Conservation (phyloP, 2,329 filamentous ascomycete species). For the Plenodomus lindquistii region DNA sequence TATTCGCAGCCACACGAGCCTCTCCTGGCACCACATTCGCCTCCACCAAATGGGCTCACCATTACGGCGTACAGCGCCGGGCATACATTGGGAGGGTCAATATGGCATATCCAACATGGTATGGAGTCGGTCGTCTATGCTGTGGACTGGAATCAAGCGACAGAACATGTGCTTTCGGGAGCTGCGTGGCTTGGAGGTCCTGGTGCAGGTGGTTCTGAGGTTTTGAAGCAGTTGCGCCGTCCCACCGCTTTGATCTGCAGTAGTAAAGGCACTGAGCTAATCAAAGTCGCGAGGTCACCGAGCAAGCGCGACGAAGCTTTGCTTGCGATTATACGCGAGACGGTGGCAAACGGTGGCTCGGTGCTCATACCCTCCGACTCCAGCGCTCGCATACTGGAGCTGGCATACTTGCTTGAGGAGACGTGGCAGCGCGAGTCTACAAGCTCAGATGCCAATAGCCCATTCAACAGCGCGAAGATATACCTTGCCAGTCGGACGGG, state of each 20-base stretch:
- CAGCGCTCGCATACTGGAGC: slow-evolving; percentile 88
- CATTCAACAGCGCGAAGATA: slow-evolving; percentile 60
- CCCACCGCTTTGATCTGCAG: slow-evolving; percentile 94
- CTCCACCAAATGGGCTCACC: slow-evolving; percentile 85
- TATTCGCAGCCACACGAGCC: slow-evolving; percentile 97
- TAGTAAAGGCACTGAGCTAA: slow-evolving; percentile 74
- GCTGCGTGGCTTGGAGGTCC: slow-evolving; percentile 90
- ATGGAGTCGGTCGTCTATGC: slow-evolving; percentile 97
- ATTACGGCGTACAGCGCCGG: slow-evolving; percentile 97
- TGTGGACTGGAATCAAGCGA: slow-evolving; percentile 97
- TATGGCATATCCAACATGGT: slow-evolving; percentile 98
- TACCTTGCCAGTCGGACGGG: slow-evolving; percentile 87
- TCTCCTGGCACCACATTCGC: slow-evolving; percentile 81
- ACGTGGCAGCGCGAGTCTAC: slow-evolving; percentile 65
- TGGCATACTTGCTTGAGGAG: slow-evolving; percentile 90
- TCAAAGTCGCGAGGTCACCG: slow-evolving; percentile 71
- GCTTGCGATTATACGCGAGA: slow-evolving; percentile 77
- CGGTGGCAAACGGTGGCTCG: slow-evolving; percentile 80
- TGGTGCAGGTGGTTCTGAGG: slow-evolving; percentile 79
- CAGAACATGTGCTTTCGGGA: slow-evolving; percentile 90
- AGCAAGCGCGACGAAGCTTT: slow-evolving; percentile 84
- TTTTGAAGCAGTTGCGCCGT: slow-evolving; percentile 90
- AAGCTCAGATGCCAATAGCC: slow-evolving; percentile 42
- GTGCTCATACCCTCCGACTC: slow-evolving; percentile 94
- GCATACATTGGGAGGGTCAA: slow-evolving; percentile 92